Evolutionary conservation across 2,329 filamentous ascomycete species (phyloP), one percentile per base, ranked within the genome.

Genomic region (Diaporthe eres): DNA sequence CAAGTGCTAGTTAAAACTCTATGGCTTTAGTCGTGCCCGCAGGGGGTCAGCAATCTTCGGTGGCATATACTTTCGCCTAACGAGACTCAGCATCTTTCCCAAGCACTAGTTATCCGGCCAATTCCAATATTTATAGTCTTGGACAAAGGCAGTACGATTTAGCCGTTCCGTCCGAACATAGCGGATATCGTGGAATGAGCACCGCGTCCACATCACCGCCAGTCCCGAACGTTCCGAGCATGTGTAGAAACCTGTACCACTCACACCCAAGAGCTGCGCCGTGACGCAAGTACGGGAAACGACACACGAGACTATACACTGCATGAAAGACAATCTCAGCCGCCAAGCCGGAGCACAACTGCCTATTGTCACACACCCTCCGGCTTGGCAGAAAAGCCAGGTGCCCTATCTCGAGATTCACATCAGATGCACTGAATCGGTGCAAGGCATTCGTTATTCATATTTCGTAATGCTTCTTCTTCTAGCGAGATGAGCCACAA

Each of bases 291-390:
- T 9, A 25, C 31, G 19, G 44, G 22, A 39, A 19, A 37, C 31
- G 63, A 25, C 31, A 19, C 2, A n/a, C 31, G 5, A 17, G n/a
- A 68, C 2, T 53, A 10, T 34, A 51, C 42, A 28, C 42, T 34
- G 44, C 28, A 37, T 37, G 25, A 34, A n/a, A 39, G 28, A 37
- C 44, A 51, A 68, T n/a, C n/a, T 34, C 44, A 37, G 44, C 1
- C 10, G 47, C 63, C 63, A 68, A 68, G 47, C 28, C 63, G 63
- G 63, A 51, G 47, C 47, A 37, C 31, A 51, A 28, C 31, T 39
- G 22, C 63, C 60, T 2, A 39, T 39, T 68, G 8, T 17, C 9
- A 42, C 13, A 47, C 22, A 6, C 31, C 12, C 31, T 19, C 47
- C 47, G 63, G 47, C 47, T 53, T 53, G 63, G 63, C 63, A 37